Conservation (phyloP, 1,284 basidiomycete genomes). For the Puccinia horiana region DNA sequence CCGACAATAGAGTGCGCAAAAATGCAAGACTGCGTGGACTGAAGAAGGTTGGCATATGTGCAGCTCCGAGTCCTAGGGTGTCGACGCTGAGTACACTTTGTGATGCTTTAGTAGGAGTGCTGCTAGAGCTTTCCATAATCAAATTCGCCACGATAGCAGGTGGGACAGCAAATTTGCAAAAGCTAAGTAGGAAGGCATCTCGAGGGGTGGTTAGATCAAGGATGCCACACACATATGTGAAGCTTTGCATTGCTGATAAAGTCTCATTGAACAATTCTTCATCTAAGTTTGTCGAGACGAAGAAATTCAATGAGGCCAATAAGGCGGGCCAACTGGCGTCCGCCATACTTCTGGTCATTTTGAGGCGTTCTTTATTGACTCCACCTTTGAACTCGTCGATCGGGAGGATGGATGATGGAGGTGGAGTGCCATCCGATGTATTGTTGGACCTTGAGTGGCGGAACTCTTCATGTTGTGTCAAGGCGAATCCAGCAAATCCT, state of each 20-base stretch:
- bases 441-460: conserved; percentile 10
- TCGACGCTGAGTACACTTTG: conserved; percentile 66
- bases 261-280: conserved; percentile 84
- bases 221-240: conserved; percentile 86
- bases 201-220: conserved; percentile 78
- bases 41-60: conserved; percentile 62
- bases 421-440: conserved; percentile 68
- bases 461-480: conserved; percentile 67
- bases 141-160: conserved; percentile 79
- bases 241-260: conserved; percentile 75
- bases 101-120: conserved; percentile 65
- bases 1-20: conserved; percentile 76
- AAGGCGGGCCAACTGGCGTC: conserved; percentile 84
- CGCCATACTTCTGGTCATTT: conserved; percentile 73
- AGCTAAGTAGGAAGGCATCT: conserved; percentile 85
- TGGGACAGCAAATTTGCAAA: conserved; percentile 85
- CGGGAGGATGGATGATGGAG: conserved; percentile 74
- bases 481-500: conserved; percentile 74
- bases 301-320: conserved; percentile 81
- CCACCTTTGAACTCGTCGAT: conserved; percentile 64
- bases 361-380: conserved; percentile 62
- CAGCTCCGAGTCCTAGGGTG: conserved; percentile 66
- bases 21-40: conserved; percentile 88
- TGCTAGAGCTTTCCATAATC: conserved; percentile 65
- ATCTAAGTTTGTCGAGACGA: conserved; percentile 82